Percentiles rank a stretch among this genome's conserved stretches.
Conservation (phyloP, 768 basidiomycete species). For the Leccinellum albellum region DNA sequence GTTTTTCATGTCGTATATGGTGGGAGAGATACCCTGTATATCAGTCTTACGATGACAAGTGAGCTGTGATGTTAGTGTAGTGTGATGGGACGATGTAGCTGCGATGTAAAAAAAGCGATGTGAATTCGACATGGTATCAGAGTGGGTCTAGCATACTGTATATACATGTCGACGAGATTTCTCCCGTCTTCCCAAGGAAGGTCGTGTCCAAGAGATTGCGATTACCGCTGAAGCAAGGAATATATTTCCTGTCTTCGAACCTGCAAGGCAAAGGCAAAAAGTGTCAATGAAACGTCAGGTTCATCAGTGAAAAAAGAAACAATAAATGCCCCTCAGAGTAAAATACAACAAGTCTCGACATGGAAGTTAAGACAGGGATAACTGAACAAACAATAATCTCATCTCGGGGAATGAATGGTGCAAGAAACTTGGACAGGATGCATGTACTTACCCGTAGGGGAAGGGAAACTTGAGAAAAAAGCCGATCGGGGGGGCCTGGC, state of each 20-base stretch:
- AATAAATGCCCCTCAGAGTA: not conserved
- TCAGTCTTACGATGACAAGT: no score
- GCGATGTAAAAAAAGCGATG: no score
- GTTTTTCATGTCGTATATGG: not conserved
- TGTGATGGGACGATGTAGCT: no score
- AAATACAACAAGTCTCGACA: slow-evolving; percentile 16
- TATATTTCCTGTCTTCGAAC: no score
- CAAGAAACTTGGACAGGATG: no score
- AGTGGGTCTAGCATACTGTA: not conserved
- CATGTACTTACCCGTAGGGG: no score
- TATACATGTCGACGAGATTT: not conserved
- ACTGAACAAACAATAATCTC: slow-evolving; percentile 23
- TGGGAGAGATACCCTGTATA: no score
- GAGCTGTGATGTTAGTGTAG: no score
- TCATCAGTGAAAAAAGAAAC: not conserved
- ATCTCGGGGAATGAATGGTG: slow-evolving; percentile 6
- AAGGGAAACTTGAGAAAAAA: no score
- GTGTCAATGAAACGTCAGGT: not conserved
- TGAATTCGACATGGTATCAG: not conserved
- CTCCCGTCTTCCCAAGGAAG: not conserved
- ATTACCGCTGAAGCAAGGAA: no score
- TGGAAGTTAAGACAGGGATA: slow-evolving; percentile 31
- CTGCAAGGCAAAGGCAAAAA: not conserved
- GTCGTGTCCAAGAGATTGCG: no score
- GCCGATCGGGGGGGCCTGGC: no score